Evolutionary conservation across 108 stramenopile species (phyloP).

Genomic region (Parmales sp.): DNA sequence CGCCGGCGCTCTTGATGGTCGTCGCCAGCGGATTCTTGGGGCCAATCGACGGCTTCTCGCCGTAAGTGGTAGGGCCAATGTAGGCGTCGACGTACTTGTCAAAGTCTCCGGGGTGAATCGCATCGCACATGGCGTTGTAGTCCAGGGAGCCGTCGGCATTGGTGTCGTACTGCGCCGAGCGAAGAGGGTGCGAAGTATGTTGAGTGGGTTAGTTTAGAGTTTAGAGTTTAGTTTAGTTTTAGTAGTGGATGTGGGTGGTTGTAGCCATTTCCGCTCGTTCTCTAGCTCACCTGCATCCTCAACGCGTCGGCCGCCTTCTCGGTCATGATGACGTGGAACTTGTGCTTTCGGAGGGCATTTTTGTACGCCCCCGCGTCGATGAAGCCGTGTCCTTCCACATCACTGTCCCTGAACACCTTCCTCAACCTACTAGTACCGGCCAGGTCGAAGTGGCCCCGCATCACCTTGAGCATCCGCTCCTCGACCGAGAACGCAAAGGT

Average conservation of each 20-base stretch:
- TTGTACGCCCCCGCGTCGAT: slow-evolving; percentile 19
- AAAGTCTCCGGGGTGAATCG: slow-evolving; percentile 27
- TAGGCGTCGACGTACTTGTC: slow-evolving; percentile 17
- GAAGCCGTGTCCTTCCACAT: slow-evolving; percentile 12
- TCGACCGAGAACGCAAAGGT: slow-evolving; percentile 14
- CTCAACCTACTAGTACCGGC: slow-evolving; percentile 20
- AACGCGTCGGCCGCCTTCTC: slow-evolving; percentile 20
- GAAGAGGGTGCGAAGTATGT: no score
- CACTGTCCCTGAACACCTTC: slow-evolving; percentile 18
- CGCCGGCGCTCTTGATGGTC: slow-evolving; percentile 20
- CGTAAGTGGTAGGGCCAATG: not conserved
- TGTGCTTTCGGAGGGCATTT: slow-evolving; percentile 23
- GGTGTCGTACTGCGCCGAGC: slow-evolving; percentile 28
- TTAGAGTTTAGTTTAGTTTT: no score
- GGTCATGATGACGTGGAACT: slow-evolving; percentile 26
- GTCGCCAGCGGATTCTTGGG: slow-evolving; percentile 9
- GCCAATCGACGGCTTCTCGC: not conserved
- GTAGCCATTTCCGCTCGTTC: no score
- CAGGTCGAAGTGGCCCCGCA: slow-evolving; percentile 22
- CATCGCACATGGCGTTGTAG: slow-evolving; percentile 27
- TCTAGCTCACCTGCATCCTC: no score
- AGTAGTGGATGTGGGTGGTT: no score
- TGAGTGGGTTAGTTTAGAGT: no score
- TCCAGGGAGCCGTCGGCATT: slow-evolving; percentile 22
- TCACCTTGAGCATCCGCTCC: slow-evolving; percentile 26